Percentiles rank a stretch among this genome's conserved stretches.
These are phyloP conservation scores for Hanseniaspora nectarophila DNA, from an alignment of 805 yeast species.

Conservation along the genomic window DNA sequence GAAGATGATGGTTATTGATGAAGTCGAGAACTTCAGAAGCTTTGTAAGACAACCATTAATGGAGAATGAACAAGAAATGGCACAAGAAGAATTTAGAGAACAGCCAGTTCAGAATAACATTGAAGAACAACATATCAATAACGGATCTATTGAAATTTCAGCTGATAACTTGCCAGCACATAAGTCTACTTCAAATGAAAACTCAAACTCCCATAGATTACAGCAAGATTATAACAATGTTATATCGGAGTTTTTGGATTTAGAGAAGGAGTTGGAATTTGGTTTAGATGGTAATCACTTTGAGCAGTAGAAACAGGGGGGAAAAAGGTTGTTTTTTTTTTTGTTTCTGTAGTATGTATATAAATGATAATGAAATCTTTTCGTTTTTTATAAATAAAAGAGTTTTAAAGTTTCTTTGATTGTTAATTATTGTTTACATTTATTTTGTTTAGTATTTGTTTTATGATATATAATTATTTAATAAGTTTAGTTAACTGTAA, in stretches of 20 bases:
- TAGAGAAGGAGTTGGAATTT: constrained; percentile 56
- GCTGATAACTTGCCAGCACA: constrained; percentile 31
- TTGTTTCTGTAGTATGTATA: too few species aligned
- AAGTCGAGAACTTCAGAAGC: constrained; percentile 65
- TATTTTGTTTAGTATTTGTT: too few species aligned
- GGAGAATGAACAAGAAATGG: constrained; percentile 29
- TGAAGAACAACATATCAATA: constrained; percentile 19
- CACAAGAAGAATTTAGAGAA: constrained; percentile 12
- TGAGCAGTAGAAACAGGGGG: not conserved
- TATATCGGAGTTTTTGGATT: constrained; percentile 30
- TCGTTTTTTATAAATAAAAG: not conserved
- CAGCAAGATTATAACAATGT: constrained; percentile 22
- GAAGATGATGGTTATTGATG: constrained; percentile 67
- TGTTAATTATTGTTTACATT: too few species aligned
- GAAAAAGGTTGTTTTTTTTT: not conserved
- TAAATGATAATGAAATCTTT: too few species aligned
- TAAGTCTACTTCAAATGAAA: constrained; percentile 19
- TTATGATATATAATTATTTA: too few species aligned
- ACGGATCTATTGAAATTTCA: constrained; percentile 36
- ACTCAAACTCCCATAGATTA: constrained; percentile 15
- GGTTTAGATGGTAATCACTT: constrained; percentile 46
- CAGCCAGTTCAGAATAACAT: constrained; percentile 16
- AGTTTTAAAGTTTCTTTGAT: too few species aligned
- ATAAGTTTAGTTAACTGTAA: too few species aligned
- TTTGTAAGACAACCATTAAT: constrained; percentile 68